phyloP scores from a whole-genome alignment of 257 asterid genomes.

The Nicotiana sylvestris region DNA sequence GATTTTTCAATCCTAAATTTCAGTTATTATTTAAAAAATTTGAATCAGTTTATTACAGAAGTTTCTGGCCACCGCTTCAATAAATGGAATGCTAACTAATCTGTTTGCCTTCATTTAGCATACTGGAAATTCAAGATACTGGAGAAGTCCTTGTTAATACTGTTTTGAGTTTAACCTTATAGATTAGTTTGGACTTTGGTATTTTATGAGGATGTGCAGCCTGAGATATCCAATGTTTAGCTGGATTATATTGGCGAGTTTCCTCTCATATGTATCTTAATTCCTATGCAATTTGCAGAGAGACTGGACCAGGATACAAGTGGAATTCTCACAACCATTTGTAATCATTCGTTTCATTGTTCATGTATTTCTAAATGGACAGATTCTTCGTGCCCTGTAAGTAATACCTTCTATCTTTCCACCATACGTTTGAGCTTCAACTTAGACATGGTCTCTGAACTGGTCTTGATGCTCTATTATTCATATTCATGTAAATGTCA shows the following conservation, averaged over 20 bases:
- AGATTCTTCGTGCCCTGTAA: slow-evolving; percentile 97
- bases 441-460: neutral
- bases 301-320: slow-evolving; percentile 79
- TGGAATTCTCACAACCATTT: slow-evolving; percentile 89
- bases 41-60: neutral
- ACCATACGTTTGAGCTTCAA: neutral
- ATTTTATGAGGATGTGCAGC: neutral
- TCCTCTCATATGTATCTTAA: neutral
- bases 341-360: slow-evolving; percentile 99
- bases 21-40: neutral
- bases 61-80: neutral
- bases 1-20: neutral
- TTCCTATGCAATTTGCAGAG: slow-evolving; percentile 49
- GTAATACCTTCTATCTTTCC: slow-evolving; percentile 25
- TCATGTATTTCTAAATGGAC: slow-evolving; percentile 98
- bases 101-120: neutral
- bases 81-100: neutral
- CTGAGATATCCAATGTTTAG: neutral
- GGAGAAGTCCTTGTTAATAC: neutral
- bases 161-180: neutral
- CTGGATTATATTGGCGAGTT: slow-evolving; percentile 2
- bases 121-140: neutral
- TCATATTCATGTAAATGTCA: neutral
- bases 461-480: neutral
- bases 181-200: neutral